These are phyloP conservation scores for Escallonia rubra DNA, from an alignment of 129 eudicot species.

Conservation along the genomic window DNA sequence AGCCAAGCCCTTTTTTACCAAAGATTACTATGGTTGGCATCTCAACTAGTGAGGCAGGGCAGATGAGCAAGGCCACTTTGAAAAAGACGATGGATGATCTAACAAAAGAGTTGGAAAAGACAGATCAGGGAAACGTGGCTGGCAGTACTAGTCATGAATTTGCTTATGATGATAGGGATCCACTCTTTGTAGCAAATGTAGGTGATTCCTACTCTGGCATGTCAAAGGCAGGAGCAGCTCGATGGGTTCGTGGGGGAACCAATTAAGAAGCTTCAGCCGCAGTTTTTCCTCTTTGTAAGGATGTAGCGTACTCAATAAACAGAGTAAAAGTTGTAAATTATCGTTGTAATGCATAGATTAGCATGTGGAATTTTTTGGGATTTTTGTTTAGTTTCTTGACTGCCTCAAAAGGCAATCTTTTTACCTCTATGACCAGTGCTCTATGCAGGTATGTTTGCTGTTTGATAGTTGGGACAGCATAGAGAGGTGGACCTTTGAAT, in stretches of 20 bases:
- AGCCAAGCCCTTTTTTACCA: slow-evolving; percentile 63
- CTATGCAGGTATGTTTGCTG: neutral
- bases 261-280: slow-evolving; percentile 18
- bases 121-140: slow-evolving; percentile 32
- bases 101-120: slow-evolving; percentile 66
- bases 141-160: slow-evolving; percentile 16
- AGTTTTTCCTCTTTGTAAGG: neutral
- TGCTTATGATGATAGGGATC: slow-evolving; percentile 64
- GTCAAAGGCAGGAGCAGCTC: slow-evolving; percentile 46
- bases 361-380: neutral
- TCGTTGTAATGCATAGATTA: slow-evolving; percentile 3
- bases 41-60: slow-evolving; percentile 70
- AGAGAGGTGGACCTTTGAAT: neutral
- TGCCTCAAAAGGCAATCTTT: neutral
- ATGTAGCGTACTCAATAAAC: slow-evolving; percentile 3
- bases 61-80: slow-evolving; percentile 59
- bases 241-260: slow-evolving; percentile 65
- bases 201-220: slow-evolving; percentile 68
- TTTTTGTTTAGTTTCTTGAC: too few species aligned
- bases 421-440: neutral
- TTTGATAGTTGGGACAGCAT: neutral
- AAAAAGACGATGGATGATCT: slow-evolving; percentile 83
- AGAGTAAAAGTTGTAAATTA: slow-evolving; percentile 18
- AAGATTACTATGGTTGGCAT: slow-evolving; percentile 92
- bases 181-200: slow-evolving; percentile 86